Evolutionary conservation across 208 protist genomes (phyloP).

Genomic region (Trypanosomatidae sp.): DNA sequence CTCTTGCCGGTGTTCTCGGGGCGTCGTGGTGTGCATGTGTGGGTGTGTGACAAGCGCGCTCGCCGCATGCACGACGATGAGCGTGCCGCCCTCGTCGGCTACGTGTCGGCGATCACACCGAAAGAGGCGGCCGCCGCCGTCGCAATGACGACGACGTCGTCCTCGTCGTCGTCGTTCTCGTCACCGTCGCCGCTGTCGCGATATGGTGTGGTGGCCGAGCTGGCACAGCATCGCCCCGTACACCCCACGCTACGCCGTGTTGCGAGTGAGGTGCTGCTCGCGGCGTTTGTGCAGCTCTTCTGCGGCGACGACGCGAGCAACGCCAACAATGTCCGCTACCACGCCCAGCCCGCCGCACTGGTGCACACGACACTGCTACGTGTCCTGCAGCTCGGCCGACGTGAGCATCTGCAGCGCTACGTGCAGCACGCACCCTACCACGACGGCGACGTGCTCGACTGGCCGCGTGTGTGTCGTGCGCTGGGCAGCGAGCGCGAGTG

Average conservation of each 20-base stretch:
- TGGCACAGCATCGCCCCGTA: conserved; percentile 62
- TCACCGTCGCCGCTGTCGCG: too few relatives aligned
- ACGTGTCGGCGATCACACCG: conserved; percentile 75
- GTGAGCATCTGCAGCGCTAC: conserved; percentile 42
- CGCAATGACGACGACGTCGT: too few relatives aligned
- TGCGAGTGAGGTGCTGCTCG: conserved; percentile 27
- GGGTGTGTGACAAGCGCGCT: conserved; percentile 95
- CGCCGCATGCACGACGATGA: conserved; percentile 83
- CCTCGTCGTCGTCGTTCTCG: too few relatives aligned
- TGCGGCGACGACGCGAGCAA: conserved; percentile 29
- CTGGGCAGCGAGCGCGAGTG: conserved; percentile 33
- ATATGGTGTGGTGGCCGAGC: conserved; percentile 35
- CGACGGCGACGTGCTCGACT: conserved; percentile 51
- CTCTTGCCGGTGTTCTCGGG: conserved; percentile 97
- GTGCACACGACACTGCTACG: conserved; percentile 51
- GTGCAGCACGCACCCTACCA: conserved; percentile 31
- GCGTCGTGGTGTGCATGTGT: conserved; percentile 97
- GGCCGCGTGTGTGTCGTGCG: conserved; percentile 17
- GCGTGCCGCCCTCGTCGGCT: conserved; percentile 84
- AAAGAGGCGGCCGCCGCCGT: conserved; percentile 42
- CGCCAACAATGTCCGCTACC: conserved; percentile 51
- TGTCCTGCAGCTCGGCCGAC: conserved; percentile 58
- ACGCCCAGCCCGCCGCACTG: conserved; percentile 40
- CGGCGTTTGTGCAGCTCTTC: conserved; percentile 59
- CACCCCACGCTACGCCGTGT: conserved; percentile 67